Conservation (phyloP, 345 rosid genomes). For the Conringia planisiliqua region DNA sequence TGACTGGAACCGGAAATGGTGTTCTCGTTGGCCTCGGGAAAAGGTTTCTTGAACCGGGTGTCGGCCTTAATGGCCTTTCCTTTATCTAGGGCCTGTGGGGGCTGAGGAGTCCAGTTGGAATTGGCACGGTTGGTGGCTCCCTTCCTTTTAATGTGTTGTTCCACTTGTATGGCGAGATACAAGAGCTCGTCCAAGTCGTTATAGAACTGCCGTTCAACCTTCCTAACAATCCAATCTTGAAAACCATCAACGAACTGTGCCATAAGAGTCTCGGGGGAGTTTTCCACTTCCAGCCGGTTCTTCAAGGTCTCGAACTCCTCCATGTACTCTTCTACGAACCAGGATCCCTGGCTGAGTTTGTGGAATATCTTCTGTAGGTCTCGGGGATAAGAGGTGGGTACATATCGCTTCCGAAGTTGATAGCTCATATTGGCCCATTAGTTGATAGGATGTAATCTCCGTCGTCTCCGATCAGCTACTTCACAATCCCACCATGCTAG, state of each 20-base stretch:
- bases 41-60: no score
- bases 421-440: background rate
- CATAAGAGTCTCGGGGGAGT: background rate
- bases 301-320: background rate
- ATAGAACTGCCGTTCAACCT: background rate
- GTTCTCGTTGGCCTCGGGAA: no score
- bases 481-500: no score
- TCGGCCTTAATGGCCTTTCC: no score
- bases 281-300: background rate
- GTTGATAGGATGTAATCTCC: no score
- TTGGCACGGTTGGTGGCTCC: no score
- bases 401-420: background rate
- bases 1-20: no score
- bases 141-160: no score
- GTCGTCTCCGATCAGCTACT: no score
- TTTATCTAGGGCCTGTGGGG: no score
- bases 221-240: background rate
- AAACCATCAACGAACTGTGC: background rate
- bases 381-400: background rate
- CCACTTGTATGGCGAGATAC: background rate
- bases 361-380: background rate
- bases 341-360: background rate
- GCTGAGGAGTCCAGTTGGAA: no score
- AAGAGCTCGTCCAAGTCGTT: background rate
- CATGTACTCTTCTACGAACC: background rate